Percentiles rank a stretch among this genome's conserved stretches.
Conservation (phyloP, 2,329 filamentous ascomycete species). For the Scytalidium lignicola region DNA sequence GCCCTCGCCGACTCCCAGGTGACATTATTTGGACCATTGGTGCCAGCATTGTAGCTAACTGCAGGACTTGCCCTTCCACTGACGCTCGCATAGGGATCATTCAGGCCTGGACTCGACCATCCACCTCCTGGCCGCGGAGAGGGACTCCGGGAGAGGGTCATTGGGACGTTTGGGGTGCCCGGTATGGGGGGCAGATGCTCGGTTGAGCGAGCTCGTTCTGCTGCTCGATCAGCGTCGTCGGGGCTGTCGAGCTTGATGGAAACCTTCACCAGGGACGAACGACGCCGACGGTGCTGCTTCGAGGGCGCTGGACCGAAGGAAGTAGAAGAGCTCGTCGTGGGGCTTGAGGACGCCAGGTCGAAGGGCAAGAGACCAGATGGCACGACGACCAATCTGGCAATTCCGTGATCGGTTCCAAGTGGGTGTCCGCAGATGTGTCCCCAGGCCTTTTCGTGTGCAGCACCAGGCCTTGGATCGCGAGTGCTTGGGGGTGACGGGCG, state of each 20-base stretch:
- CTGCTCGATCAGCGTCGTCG: neutral
- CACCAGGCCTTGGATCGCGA: neutral
- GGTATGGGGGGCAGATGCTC: conserved; percentile 25
- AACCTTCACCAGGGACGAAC: conserved; percentile 26
- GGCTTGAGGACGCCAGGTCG: conserved; percentile 48
- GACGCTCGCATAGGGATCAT: conserved; percentile 50
- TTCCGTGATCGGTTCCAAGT: conserved; percentile 1
- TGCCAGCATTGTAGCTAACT: conserved; percentile 41
- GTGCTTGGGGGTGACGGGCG: too few relatives aligned
- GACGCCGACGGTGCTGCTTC: conserved; percentile 27
- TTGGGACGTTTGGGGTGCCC: conserved; percentile 52
- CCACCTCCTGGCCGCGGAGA: conserved; percentile 80
- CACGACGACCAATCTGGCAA: conserved; percentile 21
- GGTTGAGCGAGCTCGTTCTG: conserved; percentile 9
- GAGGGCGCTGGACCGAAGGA: conserved; percentile 28
- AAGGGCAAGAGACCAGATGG: conserved; percentile 26
- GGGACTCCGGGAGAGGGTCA: conserved; percentile 84
- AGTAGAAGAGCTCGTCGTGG: conserved; percentile 46
- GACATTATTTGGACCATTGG: conserved; percentile 50
- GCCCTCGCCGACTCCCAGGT: conserved; percentile 82
- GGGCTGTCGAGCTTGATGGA: conserved; percentile 15
- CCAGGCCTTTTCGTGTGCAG: neutral
- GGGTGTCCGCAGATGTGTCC: neutral
- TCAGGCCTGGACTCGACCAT: conserved; percentile 80
- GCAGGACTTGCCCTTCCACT: conserved; percentile 66